Base-by-base conservation (phyloP, 192 early-diverging fungal species). In the Linnemannia hyalina region DNA sequence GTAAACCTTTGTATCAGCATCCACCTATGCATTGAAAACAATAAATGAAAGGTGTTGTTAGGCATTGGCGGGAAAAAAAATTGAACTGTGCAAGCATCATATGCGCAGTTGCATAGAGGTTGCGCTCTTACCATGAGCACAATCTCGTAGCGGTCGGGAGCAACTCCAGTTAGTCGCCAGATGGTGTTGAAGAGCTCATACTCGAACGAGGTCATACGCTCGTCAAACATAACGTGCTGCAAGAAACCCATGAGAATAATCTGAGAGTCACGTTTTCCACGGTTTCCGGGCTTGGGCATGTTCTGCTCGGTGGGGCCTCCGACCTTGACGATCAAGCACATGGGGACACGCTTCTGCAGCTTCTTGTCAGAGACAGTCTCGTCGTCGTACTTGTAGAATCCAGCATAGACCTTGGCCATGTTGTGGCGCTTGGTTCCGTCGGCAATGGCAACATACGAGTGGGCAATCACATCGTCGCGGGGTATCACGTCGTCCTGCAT, bases 241-340 rank as follows among this genome's bases (percentile, higher is more conserved):
- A 97, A 91, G 90, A 97, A 97, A 65, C 93, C 89, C 97, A 98
- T 98, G 80, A 98, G 87, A 57, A 98, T 93, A 80, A 98, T 91
- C 89, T 98, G 97, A 40, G 96, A 97, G 83, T 98, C 97, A 70
- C 97, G 95, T 89, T 98, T 98, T 75, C 97, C 97, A 73, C 97
- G 91, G 91, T 98, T 98, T 40, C 95, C 95, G 6, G 94, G 91
- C 90, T 95, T 95, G 73, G 91, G 83, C 68, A 82, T 54, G 26
- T 91, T 89, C 73, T 91, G 86, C 81, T 96, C 95, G 0, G 82
- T 89, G 32, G 92, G 92, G n/a, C 89, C 90, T 46, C 95, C 95
- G 74, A 94, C 94, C 85, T 96, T 95, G 70, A 94, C 92, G 54
- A 95, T 90, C 8, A 93, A 80, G 73, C 95, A 87, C 80, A 93